Evolutionary conservation across 164 flowering plant genomes (phyloP), one percentile per base, ranked within the genome.

Genomic region (Liquidambar formosana): DNA sequence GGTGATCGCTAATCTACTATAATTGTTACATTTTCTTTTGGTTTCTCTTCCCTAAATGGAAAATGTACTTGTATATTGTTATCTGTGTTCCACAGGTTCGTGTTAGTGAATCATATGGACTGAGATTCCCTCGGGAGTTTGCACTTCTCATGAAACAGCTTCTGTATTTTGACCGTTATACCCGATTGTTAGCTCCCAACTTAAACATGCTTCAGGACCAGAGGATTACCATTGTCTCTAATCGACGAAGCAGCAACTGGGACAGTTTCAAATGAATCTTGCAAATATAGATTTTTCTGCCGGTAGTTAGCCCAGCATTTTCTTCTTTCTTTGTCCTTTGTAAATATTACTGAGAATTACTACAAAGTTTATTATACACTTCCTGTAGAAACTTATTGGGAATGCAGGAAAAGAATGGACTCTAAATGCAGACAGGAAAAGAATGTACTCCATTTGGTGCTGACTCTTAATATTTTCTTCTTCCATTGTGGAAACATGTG

Each of bases 131-230:
- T 27, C 86, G 96, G 45, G 98, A 94, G 77, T 92, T 94, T 78
- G 98, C 98, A 49, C 96, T 94, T 74, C 90, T 94, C 26, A 73
- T 94, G 92, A 94, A 94, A 69, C 98, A 94, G 76, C 94, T 94
- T 70, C 83, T 94, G 57, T 94, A 94, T 67, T 94, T 94, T 67
- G 98, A 94, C 56, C 93, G 98, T 8, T 94, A 94, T 71, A 94
- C 98, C 2, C 85, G 98, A 16, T 64, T 94, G 66, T 64, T 94
- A 71, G 98, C 98, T 61, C 98, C 98, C 27, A 86, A 89, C 68
- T 10, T 94, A 76, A 90, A 94, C 86, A 89, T 94, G 98, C 91
- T 92, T 64, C 91, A 81, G 69, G 98, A 94, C 72, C 92, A 94
- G 76, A 86, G 98, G 81, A 81, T 94, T 60, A 67, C 81, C 51